Conservation (phyloP, 768 basidiomycete species). For the Leccinellum rugosiceps region DNA sequence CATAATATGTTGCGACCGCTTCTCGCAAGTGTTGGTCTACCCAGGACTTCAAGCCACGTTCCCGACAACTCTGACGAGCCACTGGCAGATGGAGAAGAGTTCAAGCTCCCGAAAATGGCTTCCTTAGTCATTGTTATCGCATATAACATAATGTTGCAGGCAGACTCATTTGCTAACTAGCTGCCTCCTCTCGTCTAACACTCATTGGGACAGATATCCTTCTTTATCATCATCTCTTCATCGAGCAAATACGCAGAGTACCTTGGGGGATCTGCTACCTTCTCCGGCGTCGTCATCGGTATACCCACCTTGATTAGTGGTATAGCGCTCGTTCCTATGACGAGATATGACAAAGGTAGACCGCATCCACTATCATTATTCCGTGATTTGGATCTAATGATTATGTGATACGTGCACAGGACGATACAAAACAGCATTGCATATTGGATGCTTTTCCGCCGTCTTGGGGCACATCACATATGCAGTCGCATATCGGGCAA, state of each 20-base stretch:
- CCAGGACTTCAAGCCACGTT: not conserved
- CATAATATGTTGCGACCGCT: not conserved
- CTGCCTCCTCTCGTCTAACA: not conserved
- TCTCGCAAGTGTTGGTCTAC: not conserved
- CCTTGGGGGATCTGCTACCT: conserved; percentile 65
- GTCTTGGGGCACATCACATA: conserved; percentile 56
- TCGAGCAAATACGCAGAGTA: conserved; percentile 59
- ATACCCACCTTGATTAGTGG: conserved; percentile 65
- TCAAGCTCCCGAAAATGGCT: conserved; percentile 47
- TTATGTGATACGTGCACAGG: conserved; percentile 35
- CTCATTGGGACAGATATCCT: conserved; percentile 47
- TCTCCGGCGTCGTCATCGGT: conserved; percentile 64
- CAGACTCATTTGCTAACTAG: not conserved
- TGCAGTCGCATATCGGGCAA: conserved; percentile 54
- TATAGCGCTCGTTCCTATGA: conserved; percentile 52
- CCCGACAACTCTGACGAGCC: not conserved
- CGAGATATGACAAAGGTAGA: conserved; percentile 53
- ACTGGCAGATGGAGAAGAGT: conserved; percentile 32
- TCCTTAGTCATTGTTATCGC: conserved; percentile 46
- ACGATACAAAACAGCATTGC: conserved; percentile 52
- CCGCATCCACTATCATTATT: not conserved
- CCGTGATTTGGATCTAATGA: not conserved
- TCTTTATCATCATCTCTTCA: conserved; percentile 69
- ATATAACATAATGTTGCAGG: conserved; percentile 38
- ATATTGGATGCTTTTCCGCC: conserved; percentile 49